Evolutionary conservation across 768 basidiomycete species (phyloP).

Genomic region (Pisolithus sp.): DNA sequence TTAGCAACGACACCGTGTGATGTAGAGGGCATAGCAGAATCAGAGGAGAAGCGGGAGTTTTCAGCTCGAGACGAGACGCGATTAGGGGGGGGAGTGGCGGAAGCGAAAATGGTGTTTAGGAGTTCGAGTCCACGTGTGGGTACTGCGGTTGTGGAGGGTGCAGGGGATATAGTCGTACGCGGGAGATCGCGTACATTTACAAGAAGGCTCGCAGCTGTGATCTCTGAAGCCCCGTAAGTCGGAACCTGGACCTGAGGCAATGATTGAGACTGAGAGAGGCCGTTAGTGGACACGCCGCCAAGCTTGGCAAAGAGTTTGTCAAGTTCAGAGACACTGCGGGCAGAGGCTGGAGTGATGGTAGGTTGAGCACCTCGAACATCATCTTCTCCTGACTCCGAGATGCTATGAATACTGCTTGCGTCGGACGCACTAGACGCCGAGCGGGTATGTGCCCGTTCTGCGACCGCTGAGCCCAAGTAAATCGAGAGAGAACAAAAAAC

Average conservation of each 20-base stretch:
- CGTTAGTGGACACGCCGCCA: slow-evolving; percentile 2
- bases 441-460: slow-evolving; percentile 22
- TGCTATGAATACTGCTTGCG: slow-evolving; percentile 29
- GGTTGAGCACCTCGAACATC: slow-evolving; percentile 10
- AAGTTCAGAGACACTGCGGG: slow-evolving; percentile 28
- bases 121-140: slow-evolving; percentile 50
- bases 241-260: slow-evolving; percentile 12
- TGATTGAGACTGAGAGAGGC: slow-evolving; percentile 7
- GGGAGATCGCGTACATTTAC: slow-evolving; percentile 43
- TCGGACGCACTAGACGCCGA: slow-evolving; percentile 29
- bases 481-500: not conserved
- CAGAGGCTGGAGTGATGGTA: slow-evolving; percentile 9
- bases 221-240: slow-evolving; percentile 19
- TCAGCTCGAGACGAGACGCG: slow-evolving; percentile 14
- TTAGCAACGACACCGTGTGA: slow-evolving; percentile 8
- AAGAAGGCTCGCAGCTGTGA: slow-evolving; percentile 39
- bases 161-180: slow-evolving; percentile 23
- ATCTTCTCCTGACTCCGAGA: slow-evolving; percentile 28
- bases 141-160: slow-evolving; percentile 22
- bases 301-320: slow-evolving; percentile 42
- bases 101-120: slow-evolving; percentile 69
- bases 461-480: slow-evolving; percentile 4
- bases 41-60: slow-evolving; percentile 11
- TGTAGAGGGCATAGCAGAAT: slow-evolving; percentile 10
- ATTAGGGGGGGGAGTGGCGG: slow-evolving; percentile 37